Evolutionary conservation across 768 basidiomycete genomes (phyloP).

Genomic region (Xerocomellus amylosporus): DNA sequence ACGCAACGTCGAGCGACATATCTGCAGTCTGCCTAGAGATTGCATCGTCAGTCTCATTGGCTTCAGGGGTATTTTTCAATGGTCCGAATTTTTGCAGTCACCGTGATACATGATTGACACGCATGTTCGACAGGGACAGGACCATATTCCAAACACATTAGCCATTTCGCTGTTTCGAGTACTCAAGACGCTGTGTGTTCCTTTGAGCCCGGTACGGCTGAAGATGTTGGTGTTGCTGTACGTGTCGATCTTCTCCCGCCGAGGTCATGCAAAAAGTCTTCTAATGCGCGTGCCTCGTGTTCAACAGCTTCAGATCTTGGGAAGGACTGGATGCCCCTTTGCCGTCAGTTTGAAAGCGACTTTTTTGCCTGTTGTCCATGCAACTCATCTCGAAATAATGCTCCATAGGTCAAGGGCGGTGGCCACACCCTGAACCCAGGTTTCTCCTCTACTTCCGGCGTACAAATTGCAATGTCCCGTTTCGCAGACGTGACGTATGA

Average conservation of each 20-base stretch:
- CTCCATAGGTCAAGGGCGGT: slow-evolving; percentile 55
- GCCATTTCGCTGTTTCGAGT: slow-evolving; percentile 51
- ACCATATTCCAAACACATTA: slow-evolving; percentile 40
- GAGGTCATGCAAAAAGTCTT: background rate
- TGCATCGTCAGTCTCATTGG: slow-evolving; percentile 18
- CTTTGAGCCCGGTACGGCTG: slow-evolving; percentile 55
- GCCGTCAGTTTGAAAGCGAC: slow-evolving; percentile 38
- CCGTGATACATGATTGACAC: slow-evolving; percentile 7
- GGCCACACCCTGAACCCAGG: slow-evolving; percentile 55
- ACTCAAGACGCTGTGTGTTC: slow-evolving; percentile 46
- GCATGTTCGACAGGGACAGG: slow-evolving; percentile 15
- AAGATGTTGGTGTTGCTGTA: slow-evolving; percentile 54
- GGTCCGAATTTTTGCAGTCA: slow-evolving; percentile 8
- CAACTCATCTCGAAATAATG: background rate
- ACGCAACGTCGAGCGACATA: background rate
- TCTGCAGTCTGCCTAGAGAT: slow-evolving; percentile 19
- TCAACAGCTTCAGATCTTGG: slow-evolving; percentile 47
- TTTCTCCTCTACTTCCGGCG: slow-evolving; percentile 58
- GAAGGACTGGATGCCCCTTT: slow-evolving; percentile 45
- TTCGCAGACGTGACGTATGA: slow-evolving; percentile 48
- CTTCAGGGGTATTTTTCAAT: slow-evolving; percentile 24
- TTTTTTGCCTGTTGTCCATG: background rate
- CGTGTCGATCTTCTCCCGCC: background rate
- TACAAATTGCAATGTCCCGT: slow-evolving; percentile 54
- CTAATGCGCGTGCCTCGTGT: background rate